Percentiles rank a stretch among this genome's conserved stretches.
phyloP scores from a whole-genome alignment of 1,139 yeast genomes.

The Taphrina pruni region DNA sequence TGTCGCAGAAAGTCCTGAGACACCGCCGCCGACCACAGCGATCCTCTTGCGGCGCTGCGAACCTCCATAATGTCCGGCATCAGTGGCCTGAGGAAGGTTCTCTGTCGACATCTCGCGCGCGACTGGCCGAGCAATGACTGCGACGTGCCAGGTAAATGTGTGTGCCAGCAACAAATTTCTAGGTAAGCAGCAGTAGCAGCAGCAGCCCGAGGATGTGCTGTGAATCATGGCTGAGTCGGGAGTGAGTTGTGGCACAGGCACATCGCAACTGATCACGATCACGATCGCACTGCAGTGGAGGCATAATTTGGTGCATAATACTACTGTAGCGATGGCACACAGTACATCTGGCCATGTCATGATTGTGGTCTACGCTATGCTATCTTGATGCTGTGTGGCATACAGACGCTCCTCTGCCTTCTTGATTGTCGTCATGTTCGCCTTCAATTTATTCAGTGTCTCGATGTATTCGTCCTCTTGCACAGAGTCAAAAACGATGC shows the following conservation, averaged over 20 bases:
- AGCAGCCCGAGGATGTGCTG: too few species aligned
- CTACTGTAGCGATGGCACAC: neutral
- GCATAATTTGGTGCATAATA: neutral
- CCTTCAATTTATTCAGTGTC: slow-evolving; percentile 96
- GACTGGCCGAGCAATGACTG: too few species aligned
- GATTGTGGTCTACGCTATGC: slow-evolving; percentile 1
- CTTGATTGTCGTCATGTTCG: slow-evolving; percentile 84
- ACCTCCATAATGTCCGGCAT: neutral
- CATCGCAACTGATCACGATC: neutral
- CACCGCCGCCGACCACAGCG: slow-evolving; percentile 44
- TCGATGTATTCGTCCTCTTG: slow-evolving; percentile 94
- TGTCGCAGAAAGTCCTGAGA: slow-evolving; percentile 41
- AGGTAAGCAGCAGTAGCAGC: too few species aligned
- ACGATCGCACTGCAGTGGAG: neutral
- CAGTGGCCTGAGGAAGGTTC: slow-evolving; percentile 16
- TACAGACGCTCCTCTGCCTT: slow-evolving; percentile 70
- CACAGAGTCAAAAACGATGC: slow-evolving; percentile 93
- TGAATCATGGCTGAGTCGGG: neutral
- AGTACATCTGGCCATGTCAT: neutral
- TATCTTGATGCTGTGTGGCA: slow-evolving; percentile 12
- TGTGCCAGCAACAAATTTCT: too few species aligned
- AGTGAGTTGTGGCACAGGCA: slow-evolving; percentile 14
- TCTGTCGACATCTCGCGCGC: slow-evolving; percentile 17
- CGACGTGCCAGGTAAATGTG: too few species aligned
- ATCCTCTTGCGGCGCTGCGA: slow-evolving; percentile 13